Evolutionary conservation across 2,329 filamentous ascomycete species (phyloP).

Genomic region (Diplodia intermedia): DNA sequence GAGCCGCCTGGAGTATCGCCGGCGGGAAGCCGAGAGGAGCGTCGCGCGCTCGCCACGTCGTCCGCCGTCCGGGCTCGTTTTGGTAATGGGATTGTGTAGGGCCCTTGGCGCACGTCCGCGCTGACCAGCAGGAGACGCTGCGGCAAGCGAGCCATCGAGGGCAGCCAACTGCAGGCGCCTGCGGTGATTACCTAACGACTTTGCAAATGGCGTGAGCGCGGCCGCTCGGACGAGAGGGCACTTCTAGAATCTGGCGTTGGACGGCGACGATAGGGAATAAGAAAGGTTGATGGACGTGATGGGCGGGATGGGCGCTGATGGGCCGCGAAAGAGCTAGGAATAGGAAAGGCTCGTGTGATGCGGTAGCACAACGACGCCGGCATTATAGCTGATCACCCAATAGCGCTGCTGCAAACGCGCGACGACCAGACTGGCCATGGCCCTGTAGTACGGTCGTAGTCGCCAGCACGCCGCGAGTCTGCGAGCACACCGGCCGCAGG

Average conservation of each 20-base stretch:
- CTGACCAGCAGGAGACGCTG: conserved; percentile 22
- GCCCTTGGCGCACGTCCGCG: conserved; percentile 26
- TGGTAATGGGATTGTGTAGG: conserved; percentile 31
- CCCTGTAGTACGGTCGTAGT: conserved; percentile 7
- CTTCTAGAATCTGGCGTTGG: conserved; percentile 20
- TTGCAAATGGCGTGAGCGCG: conserved; percentile 30
- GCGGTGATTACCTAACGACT: conserved; percentile 30
- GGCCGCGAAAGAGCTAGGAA: conserved; percentile 27
- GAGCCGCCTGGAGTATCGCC: conserved; percentile 25
- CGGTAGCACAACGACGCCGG: conserved; percentile 26
- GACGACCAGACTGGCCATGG: conserved; percentile 6
- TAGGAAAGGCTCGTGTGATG: conserved; percentile 31
- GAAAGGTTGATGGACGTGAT: conserved; percentile 23
- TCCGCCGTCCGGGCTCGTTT: conserved; percentile 26
- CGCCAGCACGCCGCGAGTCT: background rate
- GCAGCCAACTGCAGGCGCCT: conserved; percentile 11
- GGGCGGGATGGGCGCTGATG: conserved; percentile 29
- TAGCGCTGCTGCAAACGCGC: conserved; percentile 9
- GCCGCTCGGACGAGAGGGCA: conserved; percentile 24
- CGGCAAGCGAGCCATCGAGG: conserved; percentile 15
- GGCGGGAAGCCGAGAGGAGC: conserved; percentile 30
- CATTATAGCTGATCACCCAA: conserved; percentile 30
- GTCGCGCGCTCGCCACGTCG: conserved; percentile 27
- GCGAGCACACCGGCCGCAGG: background rate
- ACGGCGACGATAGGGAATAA: conserved; percentile 26